Evolutionary conservation across 2,329 filamentous ascomycete genomes (phyloP), one percentile per base, ranked within the genome.

Genomic region (Coleophoma cylindrospora): DNA sequence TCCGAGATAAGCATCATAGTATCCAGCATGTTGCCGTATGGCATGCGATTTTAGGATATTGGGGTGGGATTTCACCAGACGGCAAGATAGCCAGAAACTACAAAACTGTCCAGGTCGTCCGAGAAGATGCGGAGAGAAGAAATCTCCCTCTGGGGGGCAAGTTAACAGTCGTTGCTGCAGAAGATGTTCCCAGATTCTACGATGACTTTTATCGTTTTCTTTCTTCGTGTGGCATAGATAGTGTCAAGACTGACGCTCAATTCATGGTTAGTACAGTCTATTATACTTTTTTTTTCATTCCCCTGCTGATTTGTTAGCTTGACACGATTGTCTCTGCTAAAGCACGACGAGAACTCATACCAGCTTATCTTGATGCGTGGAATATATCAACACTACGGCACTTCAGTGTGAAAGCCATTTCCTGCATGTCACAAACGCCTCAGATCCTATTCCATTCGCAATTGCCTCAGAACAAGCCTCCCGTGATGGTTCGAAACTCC

Each of bases 401-500:
- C 64, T 94, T 99, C 63, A 80, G 82, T 59, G 81, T 79, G 45
- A 86, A 84, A 58, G 81, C 84, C 5, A 95, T 96, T 46, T 92
- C 89, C 3, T 97, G 94, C 81, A 97, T 97, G 91, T 94, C 91
- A 0, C 88, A 94, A 66, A 80, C 86, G 3, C 94, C 94, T 0
- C 86, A 91, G 50, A 84, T 92, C 15, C 74, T 97, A 10, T 96
- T 96, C 69, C 83, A 91, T 64, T 86, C 86, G 1, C 89, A 95
- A 59, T 73, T 96, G 21, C 87, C 87, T 1, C 80, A 75, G n/a
- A 89, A 86, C 64, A 83, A 83, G 45, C 88, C 89, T 0, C 74
- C 81, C 0, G 76, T 95, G 21, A 74, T 91, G 0, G 79, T 91
- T 15, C 86, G 94, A 43, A 97, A 95, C 69, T 95, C 89, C 1